Percentiles rank a stretch among this genome's conserved stretches.
These are phyloP conservation scores for Lodderomyces beijingensis DNA, from an alignment of 1,139 yeast genomes.

Conservation along the genomic window DNA sequence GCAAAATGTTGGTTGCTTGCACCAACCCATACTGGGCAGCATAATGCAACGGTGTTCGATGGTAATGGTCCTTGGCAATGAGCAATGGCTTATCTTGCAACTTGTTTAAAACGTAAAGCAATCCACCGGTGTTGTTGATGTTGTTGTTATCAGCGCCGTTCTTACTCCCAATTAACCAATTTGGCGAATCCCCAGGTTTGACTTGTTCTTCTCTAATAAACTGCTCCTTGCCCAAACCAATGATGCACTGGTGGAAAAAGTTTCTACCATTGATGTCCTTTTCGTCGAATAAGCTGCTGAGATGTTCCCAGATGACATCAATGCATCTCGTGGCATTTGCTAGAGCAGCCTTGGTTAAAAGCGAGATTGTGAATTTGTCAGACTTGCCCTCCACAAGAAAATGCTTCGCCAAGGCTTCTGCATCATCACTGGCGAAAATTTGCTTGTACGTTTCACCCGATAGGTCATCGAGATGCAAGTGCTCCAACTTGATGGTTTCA, in stretches of 20 bases:
- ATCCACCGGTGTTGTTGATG: conserved; percentile 20
- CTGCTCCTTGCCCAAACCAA: conserved; percentile 63
- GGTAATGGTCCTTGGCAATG: conserved; percentile 66
- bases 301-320: conserved; percentile 41
- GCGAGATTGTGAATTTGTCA: conserved; percentile 45
- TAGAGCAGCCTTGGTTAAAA: conserved; percentile 63
- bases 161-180: conserved; percentile 22
- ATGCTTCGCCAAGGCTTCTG: conserved; percentile 29
- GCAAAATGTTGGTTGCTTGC: conserved; percentile 53
- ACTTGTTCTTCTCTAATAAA: conserved; percentile 20
- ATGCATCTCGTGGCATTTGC: conserved; percentile 51
- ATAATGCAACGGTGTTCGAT: conserved; percentile 85
- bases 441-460: conserved; percentile 13
- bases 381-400: conserved; percentile 16
- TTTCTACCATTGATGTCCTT: conserved; percentile 79
- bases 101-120: conserved; percentile 18
- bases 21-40: conserved; percentile 84
- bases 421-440: conserved; percentile 45
- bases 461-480: conserved; percentile 2
- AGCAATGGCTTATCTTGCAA: conserved; percentile 45
- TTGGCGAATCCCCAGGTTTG: conserved; percentile 37
- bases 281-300: conserved; percentile 42
- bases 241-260: conserved; percentile 78
- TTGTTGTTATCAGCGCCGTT: conserved; percentile 62
- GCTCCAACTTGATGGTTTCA: conserved; percentile 16